These are phyloP conservation scores for Diaporthe caulivora DNA, from an alignment of 2,329 filamentous ascomycete species.

Conservation along the genomic window DNA sequence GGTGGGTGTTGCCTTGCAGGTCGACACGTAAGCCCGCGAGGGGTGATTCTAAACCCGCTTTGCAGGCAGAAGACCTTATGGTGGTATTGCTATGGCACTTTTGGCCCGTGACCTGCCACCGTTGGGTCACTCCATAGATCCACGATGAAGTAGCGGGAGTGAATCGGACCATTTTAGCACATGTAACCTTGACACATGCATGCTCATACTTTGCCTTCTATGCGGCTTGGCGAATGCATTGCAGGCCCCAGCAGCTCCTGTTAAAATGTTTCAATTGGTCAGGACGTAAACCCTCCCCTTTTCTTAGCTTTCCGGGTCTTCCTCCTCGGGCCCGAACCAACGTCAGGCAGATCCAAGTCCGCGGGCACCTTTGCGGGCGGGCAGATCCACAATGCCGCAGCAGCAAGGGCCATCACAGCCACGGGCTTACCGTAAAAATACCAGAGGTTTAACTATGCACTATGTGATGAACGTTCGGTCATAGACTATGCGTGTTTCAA, in stretches of 20 bases:
- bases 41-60: neutral
- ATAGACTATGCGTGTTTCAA: conserved; percentile 14
- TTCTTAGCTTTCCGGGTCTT: conserved; percentile 17
- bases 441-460: neutral
- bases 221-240: conserved; percentile 10
- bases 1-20: neutral
- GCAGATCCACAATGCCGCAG: neutral
- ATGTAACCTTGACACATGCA: conserved; percentile 12
- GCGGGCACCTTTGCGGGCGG: neutral
- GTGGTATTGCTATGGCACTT: neutral
- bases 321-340: conserved; percentile 10
- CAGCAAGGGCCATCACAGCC: neutral
- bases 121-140: conserved; percentile 16
- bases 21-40: conserved; percentile 7
- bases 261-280: neutral
- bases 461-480: neutral
- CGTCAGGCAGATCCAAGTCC: neutral
- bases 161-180: neutral
- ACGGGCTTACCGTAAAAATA: neutral
- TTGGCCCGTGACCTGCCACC: neutral
- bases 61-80: neutral
- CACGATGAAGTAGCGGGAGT: conserved; percentile 3
- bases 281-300: conserved; percentile 1
- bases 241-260: neutral
- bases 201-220: neutral